Base-by-base conservation (phyloP, 75 land plant genomes). In the Cryptomeria japonica region DNA sequence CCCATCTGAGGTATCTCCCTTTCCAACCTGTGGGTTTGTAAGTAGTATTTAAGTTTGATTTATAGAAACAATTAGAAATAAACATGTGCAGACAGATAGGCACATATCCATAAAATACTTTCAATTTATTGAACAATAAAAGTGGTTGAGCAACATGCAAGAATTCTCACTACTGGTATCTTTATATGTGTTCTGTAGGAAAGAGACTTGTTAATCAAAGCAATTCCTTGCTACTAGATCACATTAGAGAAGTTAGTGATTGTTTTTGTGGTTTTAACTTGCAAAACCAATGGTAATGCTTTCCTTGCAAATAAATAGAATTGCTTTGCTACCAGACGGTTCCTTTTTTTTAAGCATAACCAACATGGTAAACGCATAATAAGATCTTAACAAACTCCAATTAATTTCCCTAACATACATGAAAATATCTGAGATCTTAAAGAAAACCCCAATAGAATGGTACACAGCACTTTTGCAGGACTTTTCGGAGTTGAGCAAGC, bases 1-100 rank as follows among this genome's bases (percentile, higher is more conserved):
- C 46, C 39, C 32, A 7, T 1, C 9, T 15, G 58, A 75, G 77
- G 85, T 84, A 38, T 84, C 86, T 76, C 85, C 87, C 38, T 2
- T 12, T 7, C 87, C 87, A 13, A 86, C 87, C 87, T 86, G 85
- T 36, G 32, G 36, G 85, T 39, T 84, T 19, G 39, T 84, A 75
- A 75, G 77, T 16, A 34, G 38, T 10, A 75, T 75, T 75, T 75
- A 14, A 75, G 77, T 34, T 2, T 25, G 13, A 34, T 34, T 32
- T 9, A 34, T 75, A 12, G 77, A 1, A 32, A 11, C 3, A 19
- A 28, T 19, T 70, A 70, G 7, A 72, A 34, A 73, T 32, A 73
- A 72, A 32, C 14, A 4, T 72, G 14, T 6, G 32, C 36, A 19
- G 68, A 61, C 68, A 19, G 25, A 64, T 25, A 64, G 77, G 77